A percentile compares a stretch with the other conserved stretches of the same genome.
These are phyloP conservation scores for Candida maris DNA, from an alignment of 805 yeast species.

Conservation along the genomic window DNA sequence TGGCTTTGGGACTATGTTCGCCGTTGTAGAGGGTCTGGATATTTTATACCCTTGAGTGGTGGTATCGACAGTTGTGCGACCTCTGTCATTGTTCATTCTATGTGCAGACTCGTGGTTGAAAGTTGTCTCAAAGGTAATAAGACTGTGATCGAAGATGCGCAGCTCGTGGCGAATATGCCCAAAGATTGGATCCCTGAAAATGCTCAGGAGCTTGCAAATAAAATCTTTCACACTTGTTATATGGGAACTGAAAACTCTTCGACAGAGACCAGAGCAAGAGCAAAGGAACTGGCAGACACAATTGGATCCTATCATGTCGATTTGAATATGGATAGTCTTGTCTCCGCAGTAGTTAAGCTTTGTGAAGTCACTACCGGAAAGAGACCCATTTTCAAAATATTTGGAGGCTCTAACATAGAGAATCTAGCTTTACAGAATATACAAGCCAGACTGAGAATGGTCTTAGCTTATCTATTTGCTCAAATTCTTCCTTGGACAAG, in stretches of 20 bases:
- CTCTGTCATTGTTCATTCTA: constrained; percentile 87
- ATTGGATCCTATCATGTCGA: constrained; percentile 91
- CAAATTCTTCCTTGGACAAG: constrained; percentile 95
- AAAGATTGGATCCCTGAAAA: constrained; percentile 62
- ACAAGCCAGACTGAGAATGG: constrained; percentile 96
- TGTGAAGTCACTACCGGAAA: constrained; percentile 91
- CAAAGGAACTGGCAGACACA: constrained; percentile 65
- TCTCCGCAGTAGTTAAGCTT: constrained; percentile 64
- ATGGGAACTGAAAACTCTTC: constrained; percentile 98
- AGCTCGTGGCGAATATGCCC: constrained; percentile 56
- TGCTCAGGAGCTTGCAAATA: constrained; percentile 71
- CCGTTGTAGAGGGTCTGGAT: constrained; percentile 87
- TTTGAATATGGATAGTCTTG: constrained; percentile 85
- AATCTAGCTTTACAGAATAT: constrained; percentile 94
- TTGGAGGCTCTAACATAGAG: constrained; percentile 91
- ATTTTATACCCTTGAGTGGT: constrained; percentile 89
- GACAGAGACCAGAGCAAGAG: constrained; percentile 76
- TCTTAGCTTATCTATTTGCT: constrained; percentile 87
- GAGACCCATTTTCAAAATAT: constrained; percentile 80
- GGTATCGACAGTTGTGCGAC: constrained; percentile 99
- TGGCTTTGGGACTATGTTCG: constrained; percentile 99
- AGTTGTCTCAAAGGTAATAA: constrained; percentile 66
- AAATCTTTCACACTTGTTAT: constrained; percentile 82
- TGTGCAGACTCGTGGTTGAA: constrained; percentile 81
- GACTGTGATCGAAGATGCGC: constrained; percentile 76